A percentile compares a stretch with the other conserved stretches of the same genome.
Evolutionary conservation across 345 rosid species (phyloP).

Genomic region (Excoecaria agallocha): DNA sequence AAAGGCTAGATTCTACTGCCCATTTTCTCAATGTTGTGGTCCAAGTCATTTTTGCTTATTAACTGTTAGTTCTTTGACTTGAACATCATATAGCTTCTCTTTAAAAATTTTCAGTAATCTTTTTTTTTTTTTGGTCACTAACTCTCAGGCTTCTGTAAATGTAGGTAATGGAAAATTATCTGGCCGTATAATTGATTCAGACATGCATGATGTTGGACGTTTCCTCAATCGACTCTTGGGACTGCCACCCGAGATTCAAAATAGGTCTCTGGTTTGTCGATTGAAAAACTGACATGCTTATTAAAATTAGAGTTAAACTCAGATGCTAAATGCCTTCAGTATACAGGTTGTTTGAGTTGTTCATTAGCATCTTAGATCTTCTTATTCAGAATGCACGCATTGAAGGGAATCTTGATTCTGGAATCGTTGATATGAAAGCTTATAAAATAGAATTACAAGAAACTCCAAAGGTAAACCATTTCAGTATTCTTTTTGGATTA

Average conservation of each 20-base stretch:
- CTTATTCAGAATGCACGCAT: constrained; percentile 89
- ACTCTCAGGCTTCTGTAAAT: constrained; percentile 19
- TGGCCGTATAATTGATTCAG: constrained; percentile 98
- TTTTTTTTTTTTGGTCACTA: neutral
- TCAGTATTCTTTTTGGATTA: constrained; percentile 22
- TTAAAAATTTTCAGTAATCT: neutral
- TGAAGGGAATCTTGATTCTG: constrained; percentile 93
- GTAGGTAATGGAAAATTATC: constrained; percentile 79
- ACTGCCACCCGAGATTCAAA: constrained; percentile 94
- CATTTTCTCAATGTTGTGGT: neutral
- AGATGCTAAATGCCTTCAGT: constrained; percentile 22
- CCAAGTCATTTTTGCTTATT: neutral
- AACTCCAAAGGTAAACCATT: constrained; percentile 72
- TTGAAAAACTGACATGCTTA: constrained; percentile 13
- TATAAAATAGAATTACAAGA: constrained; percentile 71
- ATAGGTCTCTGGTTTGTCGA: constrained; percentile 50
- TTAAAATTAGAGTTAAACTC: constrained; percentile 13
- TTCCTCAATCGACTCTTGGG: constrained; percentile 92
- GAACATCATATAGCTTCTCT: neutral
- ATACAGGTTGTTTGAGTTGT: constrained; percentile 88
- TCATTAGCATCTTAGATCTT: constrained; percentile 80
- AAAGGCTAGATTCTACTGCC: neutral
- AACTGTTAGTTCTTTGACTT: neutral
- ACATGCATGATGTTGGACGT: constrained; percentile 97
- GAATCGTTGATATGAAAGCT: constrained; percentile 96